Conservation (phyloP, 768 basidiomycete species). For the Mycena pura region DNA sequence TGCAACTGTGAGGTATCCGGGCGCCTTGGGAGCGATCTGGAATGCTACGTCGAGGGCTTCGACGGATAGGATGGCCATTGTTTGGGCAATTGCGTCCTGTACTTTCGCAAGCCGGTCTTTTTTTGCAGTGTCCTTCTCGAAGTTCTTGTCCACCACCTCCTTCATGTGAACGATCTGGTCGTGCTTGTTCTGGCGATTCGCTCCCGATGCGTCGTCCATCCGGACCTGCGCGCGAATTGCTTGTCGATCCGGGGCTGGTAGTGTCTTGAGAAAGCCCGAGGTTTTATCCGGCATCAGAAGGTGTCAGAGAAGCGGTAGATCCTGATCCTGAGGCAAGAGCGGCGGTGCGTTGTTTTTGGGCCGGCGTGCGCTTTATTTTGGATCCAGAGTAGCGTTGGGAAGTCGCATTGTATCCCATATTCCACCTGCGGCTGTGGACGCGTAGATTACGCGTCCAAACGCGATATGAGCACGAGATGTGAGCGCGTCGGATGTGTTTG, state of each 20-base stretch:
- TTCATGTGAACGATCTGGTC: neutral
- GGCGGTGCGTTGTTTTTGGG: neutral
- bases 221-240: neutral
- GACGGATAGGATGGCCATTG: neutral
- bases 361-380: neutral
- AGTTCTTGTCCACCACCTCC: neutral
- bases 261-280: neutral
- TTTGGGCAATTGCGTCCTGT: neutral
- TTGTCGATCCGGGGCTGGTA: neutral
- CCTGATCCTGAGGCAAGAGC: neutral
- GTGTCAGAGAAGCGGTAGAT: neutral
- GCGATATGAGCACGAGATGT: neutral
- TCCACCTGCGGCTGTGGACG: neutral
- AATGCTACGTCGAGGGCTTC: neutral
- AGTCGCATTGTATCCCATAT: neutral
- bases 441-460: neutral
- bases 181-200: neutral
- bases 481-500: conserved; percentile 1
- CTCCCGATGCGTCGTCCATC: neutral
- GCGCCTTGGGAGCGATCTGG: neutral
- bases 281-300: neutral
- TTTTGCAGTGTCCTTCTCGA: neutral
- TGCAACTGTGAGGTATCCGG: neutral
- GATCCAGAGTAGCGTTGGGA: neutral
- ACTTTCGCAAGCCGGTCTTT: neutral